These are phyloP conservation scores for Fusarium lyarnte DNA, from an alignment of 2,329 filamentous ascomycete species.

Conservation along the genomic window DNA sequence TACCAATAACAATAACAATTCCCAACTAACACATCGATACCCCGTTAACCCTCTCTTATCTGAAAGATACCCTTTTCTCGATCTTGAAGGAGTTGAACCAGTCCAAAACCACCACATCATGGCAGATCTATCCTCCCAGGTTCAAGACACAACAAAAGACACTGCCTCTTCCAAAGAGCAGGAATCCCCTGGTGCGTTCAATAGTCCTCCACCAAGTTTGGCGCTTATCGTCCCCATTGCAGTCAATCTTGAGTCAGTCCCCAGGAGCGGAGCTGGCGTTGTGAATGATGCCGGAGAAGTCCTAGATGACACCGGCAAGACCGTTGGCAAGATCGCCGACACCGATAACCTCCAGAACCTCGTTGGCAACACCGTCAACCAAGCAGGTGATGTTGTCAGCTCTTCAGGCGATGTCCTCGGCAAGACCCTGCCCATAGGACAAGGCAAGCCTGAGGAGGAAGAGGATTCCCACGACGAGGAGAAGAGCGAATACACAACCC, in stretches of 20 bases:
- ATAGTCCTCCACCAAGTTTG: slow-evolving; percentile 34
- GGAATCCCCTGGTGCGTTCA: slow-evolving; percentile 46
- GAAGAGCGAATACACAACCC: slow-evolving; percentile 53
- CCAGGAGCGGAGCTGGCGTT: slow-evolving; percentile 52
- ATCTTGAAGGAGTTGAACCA: slow-evolving; percentile 25
- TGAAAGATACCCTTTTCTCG: slow-evolving; percentile 22
- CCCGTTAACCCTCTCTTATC: slow-evolving; percentile 22
- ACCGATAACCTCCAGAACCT: slow-evolving; percentile 53
- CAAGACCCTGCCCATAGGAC: slow-evolving; percentile 49
- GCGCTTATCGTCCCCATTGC: slow-evolving; percentile 41
- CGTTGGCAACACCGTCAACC: slow-evolving; percentile 52
- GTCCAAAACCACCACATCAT: slow-evolving; percentile 2
- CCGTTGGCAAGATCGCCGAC: slow-evolving; percentile 54
- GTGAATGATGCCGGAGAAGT: slow-evolving; percentile 58
- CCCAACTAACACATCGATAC: slow-evolving; percentile 33
- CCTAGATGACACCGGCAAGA: slow-evolving; percentile 55
- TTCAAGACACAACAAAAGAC: slow-evolving; percentile 46
- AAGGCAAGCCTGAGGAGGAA: slow-evolving; percentile 40
- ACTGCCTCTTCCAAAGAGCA: slow-evolving; percentile 39
- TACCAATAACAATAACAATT: slow-evolving; percentile 10
- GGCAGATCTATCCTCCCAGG: slow-evolving; percentile 43
- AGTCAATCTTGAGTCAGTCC: slow-evolving; percentile 46
- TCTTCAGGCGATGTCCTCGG: slow-evolving; percentile 54
- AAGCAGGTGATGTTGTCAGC: slow-evolving; percentile 49
- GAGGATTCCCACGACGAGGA: slow-evolving; percentile 37